Conservation (phyloP, 108 stramenopile genomes). For the Schizochytrium sp. region DNA sequence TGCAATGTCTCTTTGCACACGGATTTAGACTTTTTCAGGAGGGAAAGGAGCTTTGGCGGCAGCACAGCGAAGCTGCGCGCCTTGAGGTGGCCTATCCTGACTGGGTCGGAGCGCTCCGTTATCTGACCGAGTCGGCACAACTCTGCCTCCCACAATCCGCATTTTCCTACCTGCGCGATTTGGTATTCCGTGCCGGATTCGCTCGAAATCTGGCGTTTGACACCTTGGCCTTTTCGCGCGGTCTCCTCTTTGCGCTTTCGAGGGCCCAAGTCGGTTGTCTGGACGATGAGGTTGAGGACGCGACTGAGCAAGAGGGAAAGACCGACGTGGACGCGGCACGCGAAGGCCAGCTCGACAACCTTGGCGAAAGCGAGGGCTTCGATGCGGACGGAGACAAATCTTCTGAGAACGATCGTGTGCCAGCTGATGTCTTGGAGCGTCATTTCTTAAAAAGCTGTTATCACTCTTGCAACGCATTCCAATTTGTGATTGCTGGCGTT, state of each 20-base stretch:
- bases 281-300: background rate
- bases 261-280: background rate
- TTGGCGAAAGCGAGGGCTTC: background rate
- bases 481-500: background rate
- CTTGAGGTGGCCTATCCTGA: background rate
- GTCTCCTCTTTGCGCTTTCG: background rate
- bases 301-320: background rate
- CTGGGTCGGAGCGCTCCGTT: background rate
- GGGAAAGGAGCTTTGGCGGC: background rate
- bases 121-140: background rate
- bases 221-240: background rate
- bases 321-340: background rate
- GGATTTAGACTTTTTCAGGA: background rate
- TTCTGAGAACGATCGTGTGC: background rate
- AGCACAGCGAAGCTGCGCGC: background rate
- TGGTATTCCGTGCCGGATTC: background rate
- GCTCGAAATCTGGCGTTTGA: background rate
- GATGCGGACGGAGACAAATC: background rate
- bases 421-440: background rate
- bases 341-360: too few relatives aligned
- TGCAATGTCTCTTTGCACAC: background rate
- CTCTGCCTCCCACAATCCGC: background rate
- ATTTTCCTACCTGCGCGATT: background rate
- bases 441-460: background rate
- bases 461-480: background rate